A percentile compares a stretch with the other conserved stretches of the same genome.
phyloP scores from a whole-genome alignment of 225 moss, liverwort and hornwort species.

The Bryoerythrophyllum caledonicum region DNA sequence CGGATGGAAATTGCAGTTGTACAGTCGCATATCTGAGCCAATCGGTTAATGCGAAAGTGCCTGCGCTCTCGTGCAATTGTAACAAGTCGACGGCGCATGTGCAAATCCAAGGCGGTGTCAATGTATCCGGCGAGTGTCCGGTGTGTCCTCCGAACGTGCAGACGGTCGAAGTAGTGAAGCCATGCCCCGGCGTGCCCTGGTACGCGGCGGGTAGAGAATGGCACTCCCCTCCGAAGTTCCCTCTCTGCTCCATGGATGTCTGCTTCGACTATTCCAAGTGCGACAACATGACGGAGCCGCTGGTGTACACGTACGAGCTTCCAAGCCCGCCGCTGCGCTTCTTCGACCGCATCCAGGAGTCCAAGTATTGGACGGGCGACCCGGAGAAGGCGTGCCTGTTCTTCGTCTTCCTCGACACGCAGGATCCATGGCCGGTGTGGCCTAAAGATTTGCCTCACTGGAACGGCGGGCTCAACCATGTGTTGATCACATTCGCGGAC shows the following conservation, averaged over 20 bases:
- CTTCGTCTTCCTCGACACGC: conserved; percentile 56
- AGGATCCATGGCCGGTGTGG: conserved; percentile 34
- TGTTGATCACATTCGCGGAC: conserved; percentile 60
- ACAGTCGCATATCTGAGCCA: neutral
- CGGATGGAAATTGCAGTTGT: conserved; percentile 29
- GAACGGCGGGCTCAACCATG: conserved; percentile 71
- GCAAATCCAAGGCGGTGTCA: neutral
- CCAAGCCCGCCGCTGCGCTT: conserved; percentile 48
- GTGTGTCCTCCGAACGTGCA: neutral
- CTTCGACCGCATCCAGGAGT: conserved; percentile 53
- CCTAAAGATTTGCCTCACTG: conserved; percentile 54
- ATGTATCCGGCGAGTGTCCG: neutral
- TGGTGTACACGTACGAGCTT: conserved; percentile 59
- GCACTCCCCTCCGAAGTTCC: conserved; percentile 60
- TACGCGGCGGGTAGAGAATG: conserved; percentile 54
- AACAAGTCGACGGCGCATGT: neutral
- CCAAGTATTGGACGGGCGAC: conserved; percentile 55
- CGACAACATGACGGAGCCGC: conserved; percentile 52
- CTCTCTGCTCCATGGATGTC: conserved; percentile 72
- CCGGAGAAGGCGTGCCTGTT: conserved; percentile 67
- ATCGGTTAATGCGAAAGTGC: neutral
- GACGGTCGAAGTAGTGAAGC: conserved; percentile 7
- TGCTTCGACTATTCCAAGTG: conserved; percentile 83
- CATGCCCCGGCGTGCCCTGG: conserved; percentile 44
- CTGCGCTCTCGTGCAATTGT: conserved; percentile 24